Evolutionary conservation across 768 basidiomycete genomes (phyloP), one percentile per base, ranked within the genome.

Genomic region (Rhodotorula paludigena): DNA sequence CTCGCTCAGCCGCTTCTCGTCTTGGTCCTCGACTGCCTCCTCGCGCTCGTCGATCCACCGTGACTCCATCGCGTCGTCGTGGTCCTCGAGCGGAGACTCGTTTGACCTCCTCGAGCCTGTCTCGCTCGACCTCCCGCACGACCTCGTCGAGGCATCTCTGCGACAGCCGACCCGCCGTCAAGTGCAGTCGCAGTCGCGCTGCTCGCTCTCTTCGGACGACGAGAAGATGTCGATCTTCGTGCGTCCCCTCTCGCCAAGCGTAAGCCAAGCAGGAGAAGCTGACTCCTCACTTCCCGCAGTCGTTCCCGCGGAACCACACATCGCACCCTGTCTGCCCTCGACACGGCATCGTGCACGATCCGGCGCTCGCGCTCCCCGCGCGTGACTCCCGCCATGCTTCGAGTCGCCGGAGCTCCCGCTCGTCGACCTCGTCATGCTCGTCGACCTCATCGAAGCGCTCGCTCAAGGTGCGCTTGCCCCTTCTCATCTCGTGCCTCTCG

Each of bases 311-410:
- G 21, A 16, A 38, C 16, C 64, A 68, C 57, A 68, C 67, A 12
- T 30, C 59, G 14, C 45, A 47, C 35, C 33, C 30, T 38, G 28
- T 42, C 30, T 68, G 67, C 52, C 67, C 67, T 2, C 38, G 49
- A 16, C 67, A 68, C 48, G 62, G 62, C 15, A 63, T 68, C 57
- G 62, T 63, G 9, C 67, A 68, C 51, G 44, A 54, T 23, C 57
- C 67, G 16, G 47, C 49, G 14, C 67, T 68, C 57, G 62, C 67
- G 5, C 38, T 68, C 5, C 67, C 67, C 16, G 62, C 39, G 23
- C 39, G 67, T 16, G 62, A 68, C 25, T 53, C 60, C 39, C 38
- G 60, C 47, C 18, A 16, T 8, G 14, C 39, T 2, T 41, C 39
- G 21, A 44, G 30, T 49, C 48, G 28, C 2, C n/a, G 53, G 25